A percentile compares a stretch with the other conserved stretches of the same genome.
Evolutionary conservation across 768 basidiomycete genomes (phyloP).

Genomic region (Albatrellus ellisii): DNA sequence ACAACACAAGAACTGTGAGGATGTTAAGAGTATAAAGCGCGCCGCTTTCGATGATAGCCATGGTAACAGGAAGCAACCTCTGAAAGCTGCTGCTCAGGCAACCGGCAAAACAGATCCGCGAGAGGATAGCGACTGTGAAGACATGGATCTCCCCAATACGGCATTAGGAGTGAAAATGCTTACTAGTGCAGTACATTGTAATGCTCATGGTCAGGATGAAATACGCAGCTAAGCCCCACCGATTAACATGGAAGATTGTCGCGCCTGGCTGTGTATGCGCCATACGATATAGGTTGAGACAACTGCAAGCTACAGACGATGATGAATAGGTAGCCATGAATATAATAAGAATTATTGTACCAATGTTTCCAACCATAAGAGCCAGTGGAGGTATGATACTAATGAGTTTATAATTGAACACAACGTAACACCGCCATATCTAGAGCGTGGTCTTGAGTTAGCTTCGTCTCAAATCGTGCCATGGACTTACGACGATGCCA

Average conservation of each 20-base stretch:
- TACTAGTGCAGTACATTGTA: not conserved
- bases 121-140: not conserved
- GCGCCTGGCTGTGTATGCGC: not conserved
- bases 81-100: not conserved
- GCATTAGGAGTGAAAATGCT: not conserved
- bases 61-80: not conserved
- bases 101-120: not conserved
- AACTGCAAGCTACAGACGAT: not conserved
- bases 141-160: not conserved
- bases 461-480: not conserved
- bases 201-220: not conserved
- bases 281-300: not conserved
- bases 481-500: not conserved
- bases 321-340: not conserved
- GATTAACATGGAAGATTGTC: not conserved
- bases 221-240: not conserved
- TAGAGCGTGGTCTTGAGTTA: not conserved
- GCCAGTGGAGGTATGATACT: not conserved
- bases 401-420: not conserved
- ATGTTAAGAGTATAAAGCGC: not conserved
- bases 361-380: not conserved
- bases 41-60: not conserved
- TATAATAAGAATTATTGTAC: not conserved
- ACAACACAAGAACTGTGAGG: not conserved
- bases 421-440: not conserved